A percentile compares a stretch with the other conserved stretches of the same genome.
Conservation (phyloP, 768 basidiomycete species). For the Mycena filopes region DNA sequence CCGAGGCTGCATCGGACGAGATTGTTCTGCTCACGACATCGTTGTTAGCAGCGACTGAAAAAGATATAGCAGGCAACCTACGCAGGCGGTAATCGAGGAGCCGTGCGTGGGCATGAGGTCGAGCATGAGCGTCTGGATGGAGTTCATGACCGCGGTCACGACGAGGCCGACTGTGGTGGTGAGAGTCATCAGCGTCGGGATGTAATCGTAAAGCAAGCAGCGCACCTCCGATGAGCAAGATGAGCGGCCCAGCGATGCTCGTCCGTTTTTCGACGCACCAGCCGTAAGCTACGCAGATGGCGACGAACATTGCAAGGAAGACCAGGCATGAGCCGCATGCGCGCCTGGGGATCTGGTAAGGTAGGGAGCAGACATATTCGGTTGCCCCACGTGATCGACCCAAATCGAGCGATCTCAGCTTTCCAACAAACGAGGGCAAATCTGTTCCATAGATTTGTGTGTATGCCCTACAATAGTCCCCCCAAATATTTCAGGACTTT, state of each 20-base stretch:
- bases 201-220: background rate
- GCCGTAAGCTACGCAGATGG: conserved; percentile 63
- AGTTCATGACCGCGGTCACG: conserved; percentile 62
- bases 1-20: conserved; percentile 72
- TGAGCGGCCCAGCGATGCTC: conserved; percentile 62
- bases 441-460: no score
- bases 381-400: no score
- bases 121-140: conserved; percentile 69
- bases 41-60: background rate
- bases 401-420: no score
- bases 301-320: conserved; percentile 51
- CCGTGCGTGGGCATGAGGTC: conserved; percentile 72
- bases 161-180: conserved; percentile 69
- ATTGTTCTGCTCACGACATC: conserved; percentile 69
- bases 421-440: no score
- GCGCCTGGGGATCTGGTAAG: no score
- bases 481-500: no score
- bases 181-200: conserved; percentile 2
- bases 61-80: no score
- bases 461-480: no score
- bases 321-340: conserved; percentile 59
- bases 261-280: conserved; percentile 66
- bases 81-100: conserved; percentile 78
- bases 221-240: conserved; percentile 49
- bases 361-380: no score